These are phyloP conservation scores for Sergeia podlipaevii DNA, from an alignment of 208 protist species.

Conservation along the genomic window DNA sequence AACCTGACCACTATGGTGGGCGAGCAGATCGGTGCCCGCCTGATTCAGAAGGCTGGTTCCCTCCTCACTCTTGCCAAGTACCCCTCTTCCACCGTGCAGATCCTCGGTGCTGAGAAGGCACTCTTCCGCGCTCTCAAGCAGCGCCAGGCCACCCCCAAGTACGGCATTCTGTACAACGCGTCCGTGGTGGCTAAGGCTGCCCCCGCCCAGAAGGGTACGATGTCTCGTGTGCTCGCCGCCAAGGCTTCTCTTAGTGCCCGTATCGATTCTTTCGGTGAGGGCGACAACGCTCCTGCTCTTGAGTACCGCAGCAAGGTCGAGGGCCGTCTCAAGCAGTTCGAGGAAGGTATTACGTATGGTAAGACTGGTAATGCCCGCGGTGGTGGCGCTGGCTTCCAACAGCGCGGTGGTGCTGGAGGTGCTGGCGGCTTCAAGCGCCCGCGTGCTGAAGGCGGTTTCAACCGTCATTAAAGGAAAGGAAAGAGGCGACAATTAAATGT, in stretches of 20 bases:
- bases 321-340: conserved; percentile 84
- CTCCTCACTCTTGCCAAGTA: conserved; percentile 98
- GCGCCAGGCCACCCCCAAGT: conserved; percentile 99
- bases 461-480: conserved; percentile 35
- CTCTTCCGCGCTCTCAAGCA: conserved; percentile 98
- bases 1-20: conserved; percentile 98
- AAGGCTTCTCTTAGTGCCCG: conserved; percentile 97
- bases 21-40: conserved; percentile 96
- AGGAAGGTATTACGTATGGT: conserved; percentile 87
- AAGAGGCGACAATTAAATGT: background rate
- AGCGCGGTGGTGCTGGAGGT: conserved; percentile 25
- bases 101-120: conserved; percentile 99
- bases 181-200: conserved; percentile 95
- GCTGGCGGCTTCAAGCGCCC: conserved; percentile 39
- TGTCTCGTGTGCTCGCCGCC: conserved; percentile 95
- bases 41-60: conserved; percentile 98
- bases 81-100: conserved; percentile 99
- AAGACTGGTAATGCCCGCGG: conserved; percentile 87
- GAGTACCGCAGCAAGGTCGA: conserved; percentile 92
- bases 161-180: conserved; percentile 99
- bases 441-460: conserved; percentile 48
- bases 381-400: conserved; percentile 56
- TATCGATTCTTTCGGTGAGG: conserved; percentile 98
- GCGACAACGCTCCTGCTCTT: conserved; percentile 77
- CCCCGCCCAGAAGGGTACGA: conserved; percentile 94